Evolutionary conservation across 768 basidiomycete species (phyloP), one percentile per base, ranked within the genome.

Genomic region (Thelephora aurantiotincta): DNA sequence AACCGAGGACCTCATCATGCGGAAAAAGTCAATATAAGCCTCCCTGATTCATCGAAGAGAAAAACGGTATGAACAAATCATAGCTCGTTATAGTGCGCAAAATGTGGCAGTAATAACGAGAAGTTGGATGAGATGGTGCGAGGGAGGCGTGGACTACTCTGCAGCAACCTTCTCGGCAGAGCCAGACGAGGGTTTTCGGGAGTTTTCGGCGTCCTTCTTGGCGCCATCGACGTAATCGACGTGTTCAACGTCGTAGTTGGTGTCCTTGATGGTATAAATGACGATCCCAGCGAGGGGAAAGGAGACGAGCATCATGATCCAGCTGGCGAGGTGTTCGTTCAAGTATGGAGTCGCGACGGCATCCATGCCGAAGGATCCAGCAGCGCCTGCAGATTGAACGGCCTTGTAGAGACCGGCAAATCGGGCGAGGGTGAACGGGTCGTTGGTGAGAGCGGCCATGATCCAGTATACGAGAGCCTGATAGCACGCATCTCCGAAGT

Each of bases 281-380:
- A 67, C 65, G 48, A 62, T 48, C 18, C 43, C 57, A 33, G 64
- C 65, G 33, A 63, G 57, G 35, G 65, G 63, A 55, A 65, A 61
- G 33, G 63, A 64, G 19, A 56, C 50, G 43, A 67, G 55, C 58
- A 67, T 60, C 53, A 66, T 43, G 30, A 52, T 20, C 64, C 65
- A 66, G 47, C 58, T 59, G 30, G 61, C 63, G 37, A 67, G 59
- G 48, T 57, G 58, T 53, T 71, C 70, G 55, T 67, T 71, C 14
- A 71, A 59, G 55, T 59, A 68, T 26, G 69, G 67, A n/a, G 69
- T 67, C 34, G 48, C 38, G 5, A 65, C 65, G 2, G 69, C 70
- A 55, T 71, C 70, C 68, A 71, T 69, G 22, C 68, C 70, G 53
- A 64, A 71, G 30, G 59, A 61, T 43, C 66, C 65, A 11, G 69